These are phyloP conservation scores for Tulasnella sp. DNA, from an alignment of 768 basidiomycete genomes.

Conservation along the genomic window DNA sequence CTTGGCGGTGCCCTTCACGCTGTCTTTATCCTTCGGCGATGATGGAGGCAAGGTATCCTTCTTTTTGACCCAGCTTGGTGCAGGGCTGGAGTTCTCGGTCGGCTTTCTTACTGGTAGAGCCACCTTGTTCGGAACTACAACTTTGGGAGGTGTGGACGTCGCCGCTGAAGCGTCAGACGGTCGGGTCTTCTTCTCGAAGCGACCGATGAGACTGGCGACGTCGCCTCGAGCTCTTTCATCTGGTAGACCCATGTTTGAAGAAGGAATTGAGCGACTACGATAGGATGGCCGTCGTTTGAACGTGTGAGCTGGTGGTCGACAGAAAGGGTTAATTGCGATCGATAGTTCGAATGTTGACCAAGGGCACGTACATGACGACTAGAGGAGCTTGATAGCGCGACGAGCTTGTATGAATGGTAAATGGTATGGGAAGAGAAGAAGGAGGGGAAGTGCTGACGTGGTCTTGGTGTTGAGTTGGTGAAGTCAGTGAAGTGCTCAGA, in stretches of 20 bases:
- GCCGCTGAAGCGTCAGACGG: constrained; percentile 52
- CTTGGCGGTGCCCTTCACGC: constrained; percentile 40
- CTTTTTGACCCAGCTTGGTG: constrained; percentile 27
- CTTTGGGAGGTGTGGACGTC: background rate
- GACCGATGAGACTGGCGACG: constrained; percentile 88
- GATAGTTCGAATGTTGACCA: constrained; percentile 12
- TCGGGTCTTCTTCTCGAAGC: constrained; percentile 82
- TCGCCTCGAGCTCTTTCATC: constrained; percentile 86
- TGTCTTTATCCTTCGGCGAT: constrained; percentile 22
- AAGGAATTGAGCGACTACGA: background rate
- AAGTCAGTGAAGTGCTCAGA: constrained; percentile 18
- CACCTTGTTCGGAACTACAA: background rate
- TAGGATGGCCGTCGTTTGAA: background rate
- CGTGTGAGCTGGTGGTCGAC: background rate
- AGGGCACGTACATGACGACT: background rate
- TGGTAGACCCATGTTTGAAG: constrained; percentile 60
- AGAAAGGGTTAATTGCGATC: constrained; percentile 16
- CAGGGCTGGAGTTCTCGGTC: background rate
- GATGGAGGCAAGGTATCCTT: constrained; percentile 1
- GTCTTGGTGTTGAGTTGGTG: background rate
- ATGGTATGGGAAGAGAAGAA: background rate
- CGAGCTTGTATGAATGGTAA: background rate
- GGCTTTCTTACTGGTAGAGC: background rate
- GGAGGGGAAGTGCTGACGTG: background rate
- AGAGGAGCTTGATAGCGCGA: background rate